These are phyloP conservation scores for Solanum chiquidenum DNA, from an alignment of 257 asterid genomes.

Conservation along the genomic window DNA sequence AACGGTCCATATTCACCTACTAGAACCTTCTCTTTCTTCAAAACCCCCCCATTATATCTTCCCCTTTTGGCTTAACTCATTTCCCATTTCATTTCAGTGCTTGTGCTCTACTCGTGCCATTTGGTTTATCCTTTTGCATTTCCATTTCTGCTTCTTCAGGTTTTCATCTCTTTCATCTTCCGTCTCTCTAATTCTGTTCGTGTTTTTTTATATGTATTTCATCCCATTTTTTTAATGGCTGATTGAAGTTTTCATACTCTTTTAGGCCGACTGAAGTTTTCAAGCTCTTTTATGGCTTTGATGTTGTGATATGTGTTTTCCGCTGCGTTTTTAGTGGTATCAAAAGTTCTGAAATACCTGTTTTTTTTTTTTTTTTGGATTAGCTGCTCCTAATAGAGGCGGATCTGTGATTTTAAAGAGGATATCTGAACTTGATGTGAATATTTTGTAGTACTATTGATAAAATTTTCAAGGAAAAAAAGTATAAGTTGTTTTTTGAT, in stretches of 20 bases:
- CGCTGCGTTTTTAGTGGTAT: not conserved
- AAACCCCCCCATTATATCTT: not conserved
- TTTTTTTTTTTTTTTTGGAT: not conserved
- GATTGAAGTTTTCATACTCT: not conserved
- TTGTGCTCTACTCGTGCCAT: constrained; percentile 35
- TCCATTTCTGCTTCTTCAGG: not conserved
- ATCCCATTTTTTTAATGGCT: not conserved
- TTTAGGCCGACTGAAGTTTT: not conserved
- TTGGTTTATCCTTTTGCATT: constrained; percentile 19
- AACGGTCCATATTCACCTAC: constrained; percentile 14
- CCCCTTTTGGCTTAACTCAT: not conserved
- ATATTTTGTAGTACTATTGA: not conserved
- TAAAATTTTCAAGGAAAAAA: not conserved
- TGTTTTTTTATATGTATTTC: not conserved
- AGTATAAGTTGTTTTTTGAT: too few species aligned
- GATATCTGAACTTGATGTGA: not conserved
- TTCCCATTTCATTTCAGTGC: not conserved
- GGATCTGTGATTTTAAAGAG: not conserved
- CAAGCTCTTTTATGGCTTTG: too few species aligned
- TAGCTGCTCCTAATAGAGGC: not conserved
- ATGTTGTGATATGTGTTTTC: too few species aligned
- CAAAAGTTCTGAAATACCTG: not conserved
- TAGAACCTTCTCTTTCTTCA: constrained; percentile 20
- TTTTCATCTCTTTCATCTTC: not conserved
- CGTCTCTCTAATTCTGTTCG: not conserved